phyloP scores from a whole-genome alignment of 164 flowering plant species.

The Brasenia schreberi region DNA sequence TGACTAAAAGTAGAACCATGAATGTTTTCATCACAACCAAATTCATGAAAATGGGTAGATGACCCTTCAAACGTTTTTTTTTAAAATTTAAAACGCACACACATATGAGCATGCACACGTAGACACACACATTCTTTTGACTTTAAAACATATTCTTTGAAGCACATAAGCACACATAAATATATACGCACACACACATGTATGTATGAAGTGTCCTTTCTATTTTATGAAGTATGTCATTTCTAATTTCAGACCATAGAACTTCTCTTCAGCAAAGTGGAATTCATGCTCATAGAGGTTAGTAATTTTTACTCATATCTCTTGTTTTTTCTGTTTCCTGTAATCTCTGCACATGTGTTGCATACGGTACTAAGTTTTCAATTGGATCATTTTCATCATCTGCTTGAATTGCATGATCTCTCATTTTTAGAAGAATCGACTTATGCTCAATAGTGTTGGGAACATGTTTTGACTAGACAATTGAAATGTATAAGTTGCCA shows the following conservation, averaged over 20 bases:
- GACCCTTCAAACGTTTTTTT: no score
- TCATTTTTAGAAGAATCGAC: not conserved
- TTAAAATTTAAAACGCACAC: no score
- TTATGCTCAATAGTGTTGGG: not conserved
- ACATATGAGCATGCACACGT: no score
- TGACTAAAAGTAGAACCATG: no score
- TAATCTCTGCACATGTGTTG: not conserved
- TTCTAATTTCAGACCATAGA: conserved; percentile 68
- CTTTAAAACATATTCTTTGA: no score
- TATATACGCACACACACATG: no score
- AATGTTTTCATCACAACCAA: no score
- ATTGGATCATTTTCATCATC: not conserved
- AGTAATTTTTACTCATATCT: conserved; percentile 9
- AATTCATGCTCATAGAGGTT: conserved; percentile 70
- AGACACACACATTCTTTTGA: no score
- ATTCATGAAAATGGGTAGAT: no score
- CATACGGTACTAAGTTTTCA: not conserved
- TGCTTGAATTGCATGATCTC: not conserved
- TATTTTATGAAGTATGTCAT: no score
- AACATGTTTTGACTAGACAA: not conserved
- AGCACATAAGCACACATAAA: no score
- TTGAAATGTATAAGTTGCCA: not conserved
- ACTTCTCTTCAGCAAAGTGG: conserved; percentile 69
- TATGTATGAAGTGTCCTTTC: no score
- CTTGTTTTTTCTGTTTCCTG: not conserved